phyloP scores from a whole-genome alignment of 106 monocot genomes.

The Cymbidium sinense region DNA sequence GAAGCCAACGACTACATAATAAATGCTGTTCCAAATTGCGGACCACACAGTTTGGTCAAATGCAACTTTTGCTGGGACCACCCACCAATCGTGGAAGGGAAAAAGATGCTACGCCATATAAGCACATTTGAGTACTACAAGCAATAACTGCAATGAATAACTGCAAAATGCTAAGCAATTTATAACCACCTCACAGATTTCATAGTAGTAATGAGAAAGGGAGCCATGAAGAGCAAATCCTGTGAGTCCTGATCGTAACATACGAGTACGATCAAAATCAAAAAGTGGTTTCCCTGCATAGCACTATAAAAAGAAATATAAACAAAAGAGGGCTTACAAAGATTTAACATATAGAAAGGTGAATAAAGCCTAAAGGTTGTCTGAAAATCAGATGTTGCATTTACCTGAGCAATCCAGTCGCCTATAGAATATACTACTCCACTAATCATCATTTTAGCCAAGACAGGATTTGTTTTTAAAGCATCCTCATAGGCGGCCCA shows the following conservation, averaged over 20 bases:
- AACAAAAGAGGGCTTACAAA: background rate
- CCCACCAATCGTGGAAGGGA: slow-evolving; percentile 93
- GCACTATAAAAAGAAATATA: slow-evolving; percentile 49
- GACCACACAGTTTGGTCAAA: slow-evolving; percentile 93
- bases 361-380: background rate
- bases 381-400: slow-evolving; percentile 4
- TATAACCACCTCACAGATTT: slow-evolving; percentile 74
- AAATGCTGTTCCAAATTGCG: slow-evolving; percentile 92
- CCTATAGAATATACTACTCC: slow-evolving; percentile 89
- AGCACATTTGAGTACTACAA: background rate
- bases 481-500: slow-evolving; percentile 96
- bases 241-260: slow-evolving; percentile 82
- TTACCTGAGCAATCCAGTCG: slow-evolving; percentile 97
- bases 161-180: background rate
- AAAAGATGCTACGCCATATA: slow-evolving; percentile 59
- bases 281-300: slow-evolving; percentile 96
- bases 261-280: slow-evolving; percentile 85
- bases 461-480: slow-evolving; percentile 82
- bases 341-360: background rate
- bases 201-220: slow-evolving; percentile 94
- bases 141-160: background rate
- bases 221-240: slow-evolving; percentile 94
- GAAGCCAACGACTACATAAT: slow-evolving; percentile 67
- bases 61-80: slow-evolving; percentile 75
- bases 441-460: slow-evolving; percentile 98